Base-by-base conservation (phyloP, 768 basidiomycete species). In the Lanmaoa pseudosensibilis region DNA sequence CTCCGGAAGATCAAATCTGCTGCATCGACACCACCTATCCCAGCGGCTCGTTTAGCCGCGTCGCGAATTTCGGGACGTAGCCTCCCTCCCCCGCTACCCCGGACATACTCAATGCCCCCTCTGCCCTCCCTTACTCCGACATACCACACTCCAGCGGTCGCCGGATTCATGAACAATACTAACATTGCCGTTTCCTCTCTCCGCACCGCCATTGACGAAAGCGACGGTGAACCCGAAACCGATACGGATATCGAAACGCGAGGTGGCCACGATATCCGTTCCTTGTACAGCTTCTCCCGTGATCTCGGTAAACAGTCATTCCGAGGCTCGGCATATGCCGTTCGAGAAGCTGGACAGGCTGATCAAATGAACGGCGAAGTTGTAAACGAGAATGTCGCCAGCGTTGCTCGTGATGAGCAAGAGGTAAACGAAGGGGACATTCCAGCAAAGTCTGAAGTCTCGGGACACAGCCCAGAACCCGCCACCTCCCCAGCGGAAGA, bases 141-240 rank as follows among this genome's bases (percentile, higher is more conserved):
- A 40, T 72, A 72, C 50, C 70, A 67, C 52, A 49, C 57, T 30
- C 68, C 71, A 18, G 54, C 61, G 23, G 37, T 30, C 3, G 60
- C 48, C 18, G 72, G 72, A 43, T 74, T 72, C 51, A 70, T 72
- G 71, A 62, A 61, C 56, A 72, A 73, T 55, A 72, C 71, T 11
- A 73, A 73, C 46, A 72, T 72, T 15, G 71, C 71, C n/a, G 72
- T 72, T 16, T 72, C 71, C 4, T 72, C 71, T 43, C 66, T 72
- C 30, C 70, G 71, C 15, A 72, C 71, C 1, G 68, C 72, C 19
- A 73, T 72, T 12, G 72, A 73, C 39, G 70, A 71, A 60, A 72
- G 72, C 36, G 70, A 72, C 46, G 70, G 65, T 15, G 70, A 72
- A 55, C 66, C 57, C 10, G 72, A 73, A 38, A 69, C 71, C 5